Evolutionary conservation across 495 filamentous ascomycete species (phyloP).

Genomic region (Penicillium canariense): DNA sequence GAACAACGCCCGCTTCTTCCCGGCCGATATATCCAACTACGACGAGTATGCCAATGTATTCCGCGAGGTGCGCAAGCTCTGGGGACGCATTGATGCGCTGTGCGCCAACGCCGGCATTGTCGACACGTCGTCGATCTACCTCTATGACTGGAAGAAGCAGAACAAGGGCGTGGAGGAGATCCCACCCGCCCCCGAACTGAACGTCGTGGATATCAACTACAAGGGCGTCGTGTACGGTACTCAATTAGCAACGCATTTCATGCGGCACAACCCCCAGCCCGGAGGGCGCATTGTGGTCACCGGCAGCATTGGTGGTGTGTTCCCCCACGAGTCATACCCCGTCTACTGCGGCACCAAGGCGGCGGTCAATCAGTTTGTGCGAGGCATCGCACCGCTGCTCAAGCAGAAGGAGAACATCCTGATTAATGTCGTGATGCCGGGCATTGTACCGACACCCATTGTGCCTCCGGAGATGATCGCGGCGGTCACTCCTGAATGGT

Average conservation of each 20-base stretch:
- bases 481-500: constrained; percentile 30
- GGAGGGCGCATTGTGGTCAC: constrained; percentile 30
- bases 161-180: constrained; percentile 21
- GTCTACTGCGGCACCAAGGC: constrained; percentile 33
- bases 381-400: constrained; percentile 25
- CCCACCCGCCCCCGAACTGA: constrained; percentile 25
- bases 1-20: constrained; percentile 21
- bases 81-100: constrained; percentile 28
- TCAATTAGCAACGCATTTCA: constrained; percentile 31
- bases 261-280: constrained; percentile 28
- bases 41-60: constrained; percentile 22
- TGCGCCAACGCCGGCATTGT: constrained; percentile 30
- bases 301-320: constrained; percentile 25
- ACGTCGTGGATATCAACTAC: constrained; percentile 27
- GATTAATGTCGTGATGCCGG: constrained; percentile 31
- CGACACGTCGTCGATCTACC: constrained; percentile 28
- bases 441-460: constrained; percentile 28
- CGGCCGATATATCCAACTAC: constrained; percentile 28
- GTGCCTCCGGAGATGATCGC: constrained; percentile 29
- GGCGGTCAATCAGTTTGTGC: constrained; percentile 29
- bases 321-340: constrained; percentile 27
- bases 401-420: constrained; percentile 31
- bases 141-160: constrained; percentile 14
- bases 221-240: constrained; percentile 31
- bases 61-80: constrained; percentile 14